phyloP scores from a whole-genome alignment of 2,329 filamentous ascomycete species.

The Calonectria montana region DNA sequence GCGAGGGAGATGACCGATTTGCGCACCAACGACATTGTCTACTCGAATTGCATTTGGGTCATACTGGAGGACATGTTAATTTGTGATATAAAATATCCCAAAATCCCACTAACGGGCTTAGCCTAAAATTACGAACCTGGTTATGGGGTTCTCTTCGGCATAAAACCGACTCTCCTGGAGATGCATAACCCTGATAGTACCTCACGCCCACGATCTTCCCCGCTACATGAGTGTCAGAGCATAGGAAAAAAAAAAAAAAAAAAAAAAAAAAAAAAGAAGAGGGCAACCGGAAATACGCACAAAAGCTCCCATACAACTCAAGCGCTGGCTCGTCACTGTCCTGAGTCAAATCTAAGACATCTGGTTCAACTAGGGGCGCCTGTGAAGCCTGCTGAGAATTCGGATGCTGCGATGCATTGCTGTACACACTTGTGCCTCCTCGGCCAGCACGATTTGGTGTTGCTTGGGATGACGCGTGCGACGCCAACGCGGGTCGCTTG shows the following conservation, averaged over 20 bases:
- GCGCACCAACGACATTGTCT: slow-evolving; percentile 77
- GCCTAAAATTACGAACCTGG: slow-evolving; percentile 48
- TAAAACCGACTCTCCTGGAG: slow-evolving; percentile 71
- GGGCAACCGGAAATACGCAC: slow-evolving; percentile 42
- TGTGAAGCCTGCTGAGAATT: slow-evolving; percentile 19
- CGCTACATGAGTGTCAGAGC: slow-evolving; percentile 45
- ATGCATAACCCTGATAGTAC: slow-evolving; percentile 74
- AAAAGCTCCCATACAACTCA: slow-evolving; percentile 61
- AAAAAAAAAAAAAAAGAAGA: background rate
- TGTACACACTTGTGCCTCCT: slow-evolving; percentile 33
- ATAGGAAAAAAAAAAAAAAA: background rate
- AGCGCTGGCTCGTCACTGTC: slow-evolving; percentile 52
- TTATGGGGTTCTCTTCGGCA: slow-evolving; percentile 75
- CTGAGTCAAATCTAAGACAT: slow-evolving; percentile 58
- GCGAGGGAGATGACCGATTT: slow-evolving; percentile 84
- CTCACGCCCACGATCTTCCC: slow-evolving; percentile 63
- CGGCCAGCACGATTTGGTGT: slow-evolving; percentile 15
- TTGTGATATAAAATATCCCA: background rate
- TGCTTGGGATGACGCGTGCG: slow-evolving; percentile 12
- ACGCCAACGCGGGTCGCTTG: slow-evolving; percentile 42
- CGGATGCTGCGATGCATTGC: background rate
- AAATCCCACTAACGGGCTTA: background rate
- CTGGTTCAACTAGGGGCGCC: slow-evolving; percentile 47
- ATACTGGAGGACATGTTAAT: slow-evolving; percentile 54
- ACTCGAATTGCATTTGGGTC: slow-evolving; percentile 83